Percentiles rank a stretch among this genome's conserved stretches.
Conservation (phyloP, 1,284 basidiomycete genomes). For the Ceratobasidium sp. region DNA sequence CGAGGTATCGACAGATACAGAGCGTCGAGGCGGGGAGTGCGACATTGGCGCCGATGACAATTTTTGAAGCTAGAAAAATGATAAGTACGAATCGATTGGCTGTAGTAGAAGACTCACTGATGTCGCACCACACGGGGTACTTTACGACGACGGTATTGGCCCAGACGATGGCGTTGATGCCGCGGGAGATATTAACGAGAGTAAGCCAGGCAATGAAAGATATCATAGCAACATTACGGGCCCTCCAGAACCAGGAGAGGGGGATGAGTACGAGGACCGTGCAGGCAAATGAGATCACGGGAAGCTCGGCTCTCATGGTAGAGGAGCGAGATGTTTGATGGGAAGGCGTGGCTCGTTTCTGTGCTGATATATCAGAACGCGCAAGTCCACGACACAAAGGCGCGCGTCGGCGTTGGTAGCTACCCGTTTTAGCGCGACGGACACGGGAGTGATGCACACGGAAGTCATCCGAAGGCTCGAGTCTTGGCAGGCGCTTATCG, state of each 20-base stretch:
- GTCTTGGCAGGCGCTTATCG: too few relatives aligned
- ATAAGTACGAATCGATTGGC: conserved; percentile 10
- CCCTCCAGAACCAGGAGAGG: conserved; percentile 60
- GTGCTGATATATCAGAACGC: too few relatives aligned
- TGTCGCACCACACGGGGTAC: conserved; percentile 59
- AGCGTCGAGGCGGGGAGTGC: conserved; percentile 56
- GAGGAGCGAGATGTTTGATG: conserved; percentile 2
- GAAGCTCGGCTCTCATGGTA: conserved; percentile 44
- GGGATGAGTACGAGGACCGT: conserved; percentile 57
- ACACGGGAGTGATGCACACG: too few relatives aligned
- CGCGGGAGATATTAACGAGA: conserved; percentile 65
- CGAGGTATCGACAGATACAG: conserved; percentile 58
- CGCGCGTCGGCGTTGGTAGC: too few relatives aligned
- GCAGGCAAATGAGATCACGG: conserved; percentile 51
- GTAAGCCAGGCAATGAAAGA: conserved; percentile 71
- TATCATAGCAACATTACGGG: conserved; percentile 69
- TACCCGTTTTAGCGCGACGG: too few relatives aligned
- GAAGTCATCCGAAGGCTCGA: too few relatives aligned
- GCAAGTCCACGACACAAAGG: too few relatives aligned
- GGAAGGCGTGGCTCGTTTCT: not conserved
- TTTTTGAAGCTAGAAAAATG: conserved; percentile 51
- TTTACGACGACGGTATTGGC: conserved; percentile 53
- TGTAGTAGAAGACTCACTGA: conserved; percentile 54
- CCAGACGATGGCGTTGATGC: conserved; percentile 66
- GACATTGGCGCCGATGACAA: conserved; percentile 51